These are phyloP conservation scores for Dactylonectria estremocensis DNA, from an alignment of 2,329 filamentous ascomycete species.

Conservation along the genomic window DNA sequence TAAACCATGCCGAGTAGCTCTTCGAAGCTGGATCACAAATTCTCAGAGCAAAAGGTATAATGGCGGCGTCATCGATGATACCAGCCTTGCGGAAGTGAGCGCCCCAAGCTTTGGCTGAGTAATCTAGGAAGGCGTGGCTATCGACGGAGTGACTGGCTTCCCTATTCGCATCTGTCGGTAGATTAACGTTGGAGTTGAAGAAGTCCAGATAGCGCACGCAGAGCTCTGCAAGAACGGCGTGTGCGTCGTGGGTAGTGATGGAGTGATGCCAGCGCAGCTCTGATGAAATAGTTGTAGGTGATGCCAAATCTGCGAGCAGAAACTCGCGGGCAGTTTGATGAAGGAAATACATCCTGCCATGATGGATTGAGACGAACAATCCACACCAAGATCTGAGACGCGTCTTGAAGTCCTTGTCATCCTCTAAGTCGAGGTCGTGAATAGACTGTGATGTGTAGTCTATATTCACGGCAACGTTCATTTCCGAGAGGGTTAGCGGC, in stretches of 20 bases:
- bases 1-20: neutral
- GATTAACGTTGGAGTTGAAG: neutral
- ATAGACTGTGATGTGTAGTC: neutral
- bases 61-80: too few relatives aligned
- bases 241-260: neutral
- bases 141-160: neutral
- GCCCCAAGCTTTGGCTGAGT: too few relatives aligned
- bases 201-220: neutral
- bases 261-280: neutral
- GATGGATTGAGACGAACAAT: slow-evolving; percentile 49
- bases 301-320: slow-evolving; percentile 22
- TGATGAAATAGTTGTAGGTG: neutral
- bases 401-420: slow-evolving; percentile 34
- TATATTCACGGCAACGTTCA: slow-evolving; percentile 48
- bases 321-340: slow-evolving; percentile 53
- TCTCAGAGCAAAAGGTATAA: neutral
- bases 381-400: slow-evolving; percentile 47
- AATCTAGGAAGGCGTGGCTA: neutral
- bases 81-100: too few relatives aligned
- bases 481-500: slow-evolving; percentile 48
- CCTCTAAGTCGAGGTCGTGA: slow-evolving; percentile 42
- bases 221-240: neutral
- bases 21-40: neutral
- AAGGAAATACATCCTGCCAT: slow-evolving; percentile 10
- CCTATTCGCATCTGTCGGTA: neutral